A percentile compares a stretch with the other conserved stretches of the same genome.
Evolutionary conservation across 192 early-diverging fungal genomes (phyloP).

Genomic region (Gamsiella multidivaricata): DNA sequence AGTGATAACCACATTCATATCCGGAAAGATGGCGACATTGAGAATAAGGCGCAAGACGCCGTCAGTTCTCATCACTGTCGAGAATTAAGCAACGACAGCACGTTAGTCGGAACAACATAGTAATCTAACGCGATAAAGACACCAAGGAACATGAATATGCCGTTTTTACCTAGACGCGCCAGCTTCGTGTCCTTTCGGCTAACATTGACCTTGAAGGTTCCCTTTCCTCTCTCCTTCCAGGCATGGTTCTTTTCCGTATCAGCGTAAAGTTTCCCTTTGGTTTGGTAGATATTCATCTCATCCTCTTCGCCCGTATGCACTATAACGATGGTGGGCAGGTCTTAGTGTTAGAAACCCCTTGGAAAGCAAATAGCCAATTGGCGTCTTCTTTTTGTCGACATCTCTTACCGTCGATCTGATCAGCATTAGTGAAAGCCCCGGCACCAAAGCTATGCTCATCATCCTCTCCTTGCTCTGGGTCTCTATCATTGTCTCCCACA

Average conservation of each 20-base stretch:
- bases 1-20: constrained; percentile 39
- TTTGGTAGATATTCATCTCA: constrained; percentile 34
- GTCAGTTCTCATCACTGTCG: constrained; percentile 45
- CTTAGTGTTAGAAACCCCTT: not conserved
- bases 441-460: constrained; percentile 25
- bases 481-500: constrained; percentile 6
- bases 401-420: constrained; percentile 42
- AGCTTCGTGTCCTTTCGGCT: constrained; percentile 25
- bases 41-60: constrained; percentile 44
- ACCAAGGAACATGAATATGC: not conserved
- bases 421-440: constrained; percentile 33
- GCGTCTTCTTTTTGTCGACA: not conserved
- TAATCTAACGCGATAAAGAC: no score
- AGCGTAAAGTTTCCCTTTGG: constrained; percentile 47
- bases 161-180: constrained; percentile 47
- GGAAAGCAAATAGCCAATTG: no score
- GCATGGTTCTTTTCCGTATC: constrained; percentile 36
- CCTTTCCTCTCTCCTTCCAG: constrained; percentile 49
- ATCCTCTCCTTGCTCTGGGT: constrained; percentile 23
- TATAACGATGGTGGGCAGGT: not conserved
- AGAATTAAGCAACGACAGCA: not conserved
- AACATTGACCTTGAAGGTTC: constrained; percentile 48
- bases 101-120: no score
- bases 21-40: constrained; percentile 35
- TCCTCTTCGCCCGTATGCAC: constrained; percentile 50